Base-by-base conservation (phyloP, 495 filamentous ascomycete species). In the Tuber borchii region DNA sequence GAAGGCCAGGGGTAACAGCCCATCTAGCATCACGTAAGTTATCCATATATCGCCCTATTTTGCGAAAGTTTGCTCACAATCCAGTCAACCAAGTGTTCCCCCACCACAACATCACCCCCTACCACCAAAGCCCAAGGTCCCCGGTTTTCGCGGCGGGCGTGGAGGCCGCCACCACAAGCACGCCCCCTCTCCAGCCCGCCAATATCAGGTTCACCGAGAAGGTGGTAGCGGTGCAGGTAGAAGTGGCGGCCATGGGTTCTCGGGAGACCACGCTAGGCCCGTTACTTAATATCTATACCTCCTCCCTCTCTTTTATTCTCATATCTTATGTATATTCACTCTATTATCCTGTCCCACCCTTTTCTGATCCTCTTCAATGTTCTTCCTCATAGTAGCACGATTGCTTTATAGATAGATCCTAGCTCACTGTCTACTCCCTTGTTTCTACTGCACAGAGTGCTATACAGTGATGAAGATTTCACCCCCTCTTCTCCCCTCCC, bases 331-430 rank as follows among this genome's bases (percentile, higher is more conserved):
- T 65, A 65, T 65, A 31, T 65, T 65, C 26, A 34, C 56, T 65
- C 34, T 65, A 16, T 65, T 65, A 14, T 17, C 26, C 26, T 2
- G 56, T 65, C 56, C 34, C 31, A 34, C 26, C 26, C 56, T 65
- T 16, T 2, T 65, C 16, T 65, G 12, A 65, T 34, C 56, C 26
- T 65, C 56, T 65, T 34, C 56, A 19, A 31, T 65, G 17, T 26
- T 34, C 31, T 65, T 65, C 56, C 31, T 34, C 56, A 65, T 65
- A 65, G 56, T 65, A 16, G 56, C 56, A 65, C 14, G 56, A 34
- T 65, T 65, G 56, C 56, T 65, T 65, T 26, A 65, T 65, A 65
- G 56, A 65, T 65, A 65, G 56, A 65, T 65, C 56, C 31, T 65
- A 65, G 56, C 56, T 65, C 26, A 65, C 56, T 31, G 26, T 65